Evolutionary conservation across 257 asterid genomes (phyloP), one percentile per base, ranked within the genome.

Genomic region (Plectranthus barbatus): DNA sequence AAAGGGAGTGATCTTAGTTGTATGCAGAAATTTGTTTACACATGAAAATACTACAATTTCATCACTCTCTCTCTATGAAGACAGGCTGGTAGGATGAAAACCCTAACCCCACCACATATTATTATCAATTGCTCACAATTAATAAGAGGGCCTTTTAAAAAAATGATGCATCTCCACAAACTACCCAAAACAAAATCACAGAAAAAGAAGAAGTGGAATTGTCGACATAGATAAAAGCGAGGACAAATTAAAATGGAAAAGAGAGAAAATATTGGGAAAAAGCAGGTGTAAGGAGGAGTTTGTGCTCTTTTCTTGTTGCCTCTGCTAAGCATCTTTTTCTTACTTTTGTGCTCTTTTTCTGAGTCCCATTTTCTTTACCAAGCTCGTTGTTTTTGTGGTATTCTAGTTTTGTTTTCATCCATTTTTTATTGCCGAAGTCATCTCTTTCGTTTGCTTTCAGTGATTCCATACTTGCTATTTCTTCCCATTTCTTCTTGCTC

Each of bases 21-120:
- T 72, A 64, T 45, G 70, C 74, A 58, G 78, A 74, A 1, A 5
- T 26, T 26, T 81, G 76, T 36, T 36, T 36, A 72, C 80, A 68
- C 56, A 61, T 53, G 36, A 36, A 62, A 53, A 54, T 13, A 41
- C 7, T 24, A 18, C 23, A 40, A 18, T 5, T 53, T 60, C 66
- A 17, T 57, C 59, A 56, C 78, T 29, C 50, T 31, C 77, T 29
- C 66, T 56, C 0, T 67, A 72, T 55, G 62, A 71, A 68, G 81
- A 81, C 94, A 81, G 86, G 84, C 83, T 86, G 95, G 83, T 1
- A n/a, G 80, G 78, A 78, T 69, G 80, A 82, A 78, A 81, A 70
- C 79, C 73, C 60, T 61, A 78, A 73, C 86, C 87, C 87, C 89
- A 77, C 85, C 73, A 53, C 77, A 83, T 68, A 80, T 74, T n/a